Evolutionary conservation across 169 alveolate genomes (phyloP).

Genomic region (Theileria luwenshuni): DNA sequence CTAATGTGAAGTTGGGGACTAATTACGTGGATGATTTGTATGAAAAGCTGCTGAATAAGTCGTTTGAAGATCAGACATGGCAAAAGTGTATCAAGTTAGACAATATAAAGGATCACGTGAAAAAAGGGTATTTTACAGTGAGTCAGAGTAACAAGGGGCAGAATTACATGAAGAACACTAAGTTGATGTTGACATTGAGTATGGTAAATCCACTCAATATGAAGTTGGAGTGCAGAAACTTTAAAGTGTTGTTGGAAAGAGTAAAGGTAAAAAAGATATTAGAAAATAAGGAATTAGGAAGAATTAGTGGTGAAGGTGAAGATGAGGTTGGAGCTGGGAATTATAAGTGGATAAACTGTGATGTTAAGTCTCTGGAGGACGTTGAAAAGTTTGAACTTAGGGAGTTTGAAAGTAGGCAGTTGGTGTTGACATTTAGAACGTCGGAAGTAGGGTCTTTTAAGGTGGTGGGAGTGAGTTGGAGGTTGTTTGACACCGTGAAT

Average conservation of each 20-base stretch:
- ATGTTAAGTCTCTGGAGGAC: neutral
- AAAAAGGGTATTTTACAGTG: neutral
- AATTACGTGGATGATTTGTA: constrained; percentile 16
- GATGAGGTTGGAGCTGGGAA: neutral
- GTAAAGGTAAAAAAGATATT: neutral
- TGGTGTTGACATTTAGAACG: constrained; percentile 38
- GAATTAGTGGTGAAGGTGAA: neutral
- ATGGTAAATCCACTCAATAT: constrained; percentile 57
- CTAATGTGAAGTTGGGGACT: constrained; percentile 20
- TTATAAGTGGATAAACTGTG: neutral
- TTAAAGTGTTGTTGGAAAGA: constrained; percentile 37
- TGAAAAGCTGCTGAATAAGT: constrained; percentile 16
- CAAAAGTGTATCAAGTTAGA: constrained; percentile 17
- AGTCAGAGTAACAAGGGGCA: neutral
- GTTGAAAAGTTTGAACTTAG: constrained; percentile 18
- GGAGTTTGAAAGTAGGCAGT: constrained; percentile 34
- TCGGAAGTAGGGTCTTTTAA: constrained; percentile 19
- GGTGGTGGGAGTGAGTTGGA: constrained; percentile 56
- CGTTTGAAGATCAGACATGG: neutral
- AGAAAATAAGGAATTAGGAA: neutral
- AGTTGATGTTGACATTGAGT: constrained; percentile 11
- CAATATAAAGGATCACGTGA: constrained; percentile 3
- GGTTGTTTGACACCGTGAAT: constrained; percentile 37
- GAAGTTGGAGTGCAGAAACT: constrained; percentile 45
- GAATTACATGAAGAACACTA: constrained; percentile 9